These are phyloP conservation scores for Neonectria ditissima DNA, from an alignment of 2,329 filamentous ascomycete genomes.

Conservation along the genomic window DNA sequence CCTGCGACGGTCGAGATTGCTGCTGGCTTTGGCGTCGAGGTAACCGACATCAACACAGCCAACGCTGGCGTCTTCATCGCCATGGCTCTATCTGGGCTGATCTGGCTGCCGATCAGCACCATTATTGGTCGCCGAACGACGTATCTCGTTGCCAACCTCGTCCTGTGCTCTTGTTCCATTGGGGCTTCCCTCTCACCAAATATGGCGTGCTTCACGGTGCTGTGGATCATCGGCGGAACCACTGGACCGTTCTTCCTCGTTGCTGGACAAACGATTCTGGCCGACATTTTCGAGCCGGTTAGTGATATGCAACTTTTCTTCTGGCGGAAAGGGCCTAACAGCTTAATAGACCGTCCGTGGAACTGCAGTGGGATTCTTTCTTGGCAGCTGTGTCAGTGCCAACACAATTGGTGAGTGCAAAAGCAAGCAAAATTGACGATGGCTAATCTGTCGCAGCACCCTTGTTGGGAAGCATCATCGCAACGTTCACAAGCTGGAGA, in stretches of 20 bases:
- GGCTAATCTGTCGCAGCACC: conserved; percentile 32
- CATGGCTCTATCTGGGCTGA: conserved; percentile 40
- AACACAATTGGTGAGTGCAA: conserved; percentile 41
- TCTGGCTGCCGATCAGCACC: conserved; percentile 43
- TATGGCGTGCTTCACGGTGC: conserved; percentile 34
- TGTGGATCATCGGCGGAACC: conserved; percentile 43
- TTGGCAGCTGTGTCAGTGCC: conserved; percentile 42
- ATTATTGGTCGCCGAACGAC: conserved; percentile 39
- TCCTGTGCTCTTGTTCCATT: conserved; percentile 40
- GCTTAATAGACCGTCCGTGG: conserved; percentile 37
- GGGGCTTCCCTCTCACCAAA: conserved; percentile 39
- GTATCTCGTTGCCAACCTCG: conserved; percentile 41
- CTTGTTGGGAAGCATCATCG: conserved; percentile 43
- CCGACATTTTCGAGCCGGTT: conserved; percentile 44
- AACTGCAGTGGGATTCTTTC: conserved; percentile 43
- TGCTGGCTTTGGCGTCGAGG: conserved; percentile 20
- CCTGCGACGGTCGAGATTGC: conserved; percentile 39
- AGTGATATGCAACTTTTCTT: not conserved
- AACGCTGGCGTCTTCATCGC: conserved; percentile 44
- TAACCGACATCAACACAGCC: conserved; percentile 36
- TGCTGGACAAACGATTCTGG: conserved; percentile 42
- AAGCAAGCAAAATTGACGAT: accelerated
- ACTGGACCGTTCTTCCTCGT: conserved; percentile 44
- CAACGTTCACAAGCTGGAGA: conserved; percentile 44
- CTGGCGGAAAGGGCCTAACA: not conserved